These are phyloP conservation scores for Apodospora peruviana DNA, from an alignment of 495 filamentous ascomycete genomes.

Conservation along the genomic window DNA sequence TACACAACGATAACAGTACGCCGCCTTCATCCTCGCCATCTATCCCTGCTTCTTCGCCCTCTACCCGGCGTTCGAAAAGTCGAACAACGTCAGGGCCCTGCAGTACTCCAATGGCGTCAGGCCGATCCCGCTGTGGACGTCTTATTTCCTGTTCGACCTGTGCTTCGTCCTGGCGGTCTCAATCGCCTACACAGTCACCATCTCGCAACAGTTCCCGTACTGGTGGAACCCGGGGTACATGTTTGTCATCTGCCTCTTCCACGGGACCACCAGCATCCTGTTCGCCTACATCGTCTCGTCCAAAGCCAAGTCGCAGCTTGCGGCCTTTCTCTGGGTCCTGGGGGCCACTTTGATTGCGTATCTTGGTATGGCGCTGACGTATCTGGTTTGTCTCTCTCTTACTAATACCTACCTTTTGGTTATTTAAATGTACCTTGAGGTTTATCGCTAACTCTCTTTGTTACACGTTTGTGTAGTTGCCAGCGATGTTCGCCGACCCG, in stretches of 20 bases:
- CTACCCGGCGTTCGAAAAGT: conserved; percentile 71
- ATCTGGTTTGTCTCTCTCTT: background rate
- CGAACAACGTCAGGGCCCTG: conserved; percentile 66
- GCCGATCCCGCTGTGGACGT: conserved; percentile 63
- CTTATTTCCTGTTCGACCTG: conserved; percentile 73
- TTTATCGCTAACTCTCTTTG: conserved; percentile 39
- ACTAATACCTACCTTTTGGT: background rate
- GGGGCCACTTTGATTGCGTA: conserved; percentile 51
- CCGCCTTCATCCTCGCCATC: conserved; percentile 63
- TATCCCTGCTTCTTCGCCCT: conserved; percentile 79
- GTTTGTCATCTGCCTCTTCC: conserved; percentile 67
- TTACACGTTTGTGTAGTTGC: conserved; percentile 57
- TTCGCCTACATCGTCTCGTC: conserved; percentile 65
- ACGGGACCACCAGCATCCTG: conserved; percentile 62
- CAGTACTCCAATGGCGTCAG: conserved; percentile 79
- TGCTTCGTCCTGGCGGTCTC: conserved; percentile 54
- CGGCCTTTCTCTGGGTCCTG: conserved; percentile 48
- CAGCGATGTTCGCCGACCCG: conserved; percentile 53
- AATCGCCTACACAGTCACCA: conserved; percentile 56
- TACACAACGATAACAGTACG: too few species aligned
- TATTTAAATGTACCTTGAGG: background rate
- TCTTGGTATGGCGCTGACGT: conserved; percentile 11
- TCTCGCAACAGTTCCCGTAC: conserved; percentile 48
- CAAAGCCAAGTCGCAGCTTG: conserved; percentile 33
- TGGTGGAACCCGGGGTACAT: conserved; percentile 68